These are phyloP conservation scores for Capsella rubella DNA, from an alignment of 441 rosid genomes.

Conservation along the genomic window DNA sequence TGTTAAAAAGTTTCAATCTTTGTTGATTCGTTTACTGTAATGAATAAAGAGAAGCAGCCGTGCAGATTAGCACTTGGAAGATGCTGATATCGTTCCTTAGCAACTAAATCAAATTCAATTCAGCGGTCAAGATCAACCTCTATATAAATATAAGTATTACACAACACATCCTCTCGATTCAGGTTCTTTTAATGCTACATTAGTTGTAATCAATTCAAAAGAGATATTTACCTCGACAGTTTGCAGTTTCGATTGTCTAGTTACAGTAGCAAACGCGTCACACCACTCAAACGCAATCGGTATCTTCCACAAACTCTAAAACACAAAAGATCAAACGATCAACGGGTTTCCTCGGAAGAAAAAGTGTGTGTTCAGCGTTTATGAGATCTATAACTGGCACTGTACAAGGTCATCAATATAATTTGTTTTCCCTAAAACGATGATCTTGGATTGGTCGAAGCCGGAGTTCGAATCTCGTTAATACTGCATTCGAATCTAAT, in stretches of 20 bases:
- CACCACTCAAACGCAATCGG: neutral
- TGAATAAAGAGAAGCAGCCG: neutral
- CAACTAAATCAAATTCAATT: neutral
- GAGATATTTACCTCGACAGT: neutral
- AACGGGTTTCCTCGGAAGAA: neutral
- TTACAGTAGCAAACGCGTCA: neutral
- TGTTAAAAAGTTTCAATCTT: neutral
- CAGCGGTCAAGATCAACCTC: neutral
- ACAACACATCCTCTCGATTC: neutral
- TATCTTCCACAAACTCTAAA: neutral
- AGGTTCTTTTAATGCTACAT: neutral
- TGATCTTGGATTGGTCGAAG: neutral
- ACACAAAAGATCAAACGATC: neutral
- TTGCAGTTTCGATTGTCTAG: neutral
- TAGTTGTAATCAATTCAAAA: neutral
- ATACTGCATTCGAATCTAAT: conserved; percentile 7
- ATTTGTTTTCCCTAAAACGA: neutral
- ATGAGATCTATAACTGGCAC: neutral
- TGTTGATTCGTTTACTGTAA: neutral
- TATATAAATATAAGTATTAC: no score
- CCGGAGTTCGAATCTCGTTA: neutral
- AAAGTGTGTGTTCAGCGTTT: neutral
- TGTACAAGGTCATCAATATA: neutral
- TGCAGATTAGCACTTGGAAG: neutral
- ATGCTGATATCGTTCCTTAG: neutral